phyloP scores from a whole-genome alignment of 192 early-diverging fungal species.

The Podila clonocystis region DNA sequence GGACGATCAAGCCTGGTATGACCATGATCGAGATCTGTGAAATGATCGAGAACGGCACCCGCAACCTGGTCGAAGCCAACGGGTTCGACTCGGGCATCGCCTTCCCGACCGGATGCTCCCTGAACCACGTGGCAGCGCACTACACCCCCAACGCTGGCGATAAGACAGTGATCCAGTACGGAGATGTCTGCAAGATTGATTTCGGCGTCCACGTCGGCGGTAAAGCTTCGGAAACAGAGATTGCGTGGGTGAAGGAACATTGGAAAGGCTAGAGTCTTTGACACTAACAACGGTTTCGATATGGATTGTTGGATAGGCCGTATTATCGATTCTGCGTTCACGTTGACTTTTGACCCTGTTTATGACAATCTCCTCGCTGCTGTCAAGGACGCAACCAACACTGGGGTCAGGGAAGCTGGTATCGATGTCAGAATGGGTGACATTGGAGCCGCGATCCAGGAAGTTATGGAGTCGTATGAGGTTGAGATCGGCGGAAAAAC shows the following conservation, averaged over 20 bases:
- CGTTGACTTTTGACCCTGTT: conserved; percentile 89
- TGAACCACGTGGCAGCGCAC: conserved; percentile 96
- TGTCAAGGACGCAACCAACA: conserved; percentile 95
- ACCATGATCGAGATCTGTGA: conserved; percentile 92
- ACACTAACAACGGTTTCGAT: not conserved
- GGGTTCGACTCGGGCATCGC: conserved; percentile 87
- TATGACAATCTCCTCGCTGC: conserved; percentile 89
- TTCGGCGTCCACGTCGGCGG: conserved; percentile 95
- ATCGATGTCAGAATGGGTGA: conserved; percentile 96
- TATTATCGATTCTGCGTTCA: conserved; percentile 97
- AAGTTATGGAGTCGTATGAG: conserved; percentile 98
- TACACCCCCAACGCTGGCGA: conserved; percentile 98
- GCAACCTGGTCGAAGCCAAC: conserved; percentile 82
- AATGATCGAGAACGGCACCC: conserved; percentile 93
- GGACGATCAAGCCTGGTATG: conserved; percentile 93
- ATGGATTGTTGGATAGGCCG: conserved; percentile 58
- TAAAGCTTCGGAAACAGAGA: conserved; percentile 18
- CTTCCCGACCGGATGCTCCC: conserved; percentile 94
- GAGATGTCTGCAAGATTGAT: conserved; percentile 97
- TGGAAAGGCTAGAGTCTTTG: not conserved
- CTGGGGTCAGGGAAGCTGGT: conserved; percentile 91
- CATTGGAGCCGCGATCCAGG: conserved; percentile 95
- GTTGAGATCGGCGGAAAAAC: conserved; percentile 94
- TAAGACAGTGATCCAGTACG: conserved; percentile 84
- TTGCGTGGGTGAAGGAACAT: not conserved